Evolutionary conservation across 768 basidiomycete genomes (phyloP).

Genomic region (Tylopilus sp.): DNA sequence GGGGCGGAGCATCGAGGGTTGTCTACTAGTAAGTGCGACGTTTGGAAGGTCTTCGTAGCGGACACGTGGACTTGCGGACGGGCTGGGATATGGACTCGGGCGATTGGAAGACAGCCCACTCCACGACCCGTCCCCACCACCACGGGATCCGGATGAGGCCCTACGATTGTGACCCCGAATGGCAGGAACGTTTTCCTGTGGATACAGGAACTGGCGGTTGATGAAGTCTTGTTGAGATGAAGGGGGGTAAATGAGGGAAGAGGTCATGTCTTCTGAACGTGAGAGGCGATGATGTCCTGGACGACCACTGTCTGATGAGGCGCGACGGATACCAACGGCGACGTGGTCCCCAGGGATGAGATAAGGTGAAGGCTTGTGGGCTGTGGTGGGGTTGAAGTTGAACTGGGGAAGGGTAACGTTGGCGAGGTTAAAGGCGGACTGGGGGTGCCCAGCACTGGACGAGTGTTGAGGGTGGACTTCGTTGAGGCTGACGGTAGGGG

Average conservation of each 20-base stretch:
- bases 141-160: conserved; percentile 39
- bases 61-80: conserved; percentile 59
- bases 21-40: conserved; percentile 23
- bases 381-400: conserved; percentile 31
- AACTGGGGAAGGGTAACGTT: conserved; percentile 29
- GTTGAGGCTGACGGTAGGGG: conserved; percentile 27
- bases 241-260: conserved; percentile 30
- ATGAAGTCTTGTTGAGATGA: conserved; percentile 43
- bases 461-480: conserved; percentile 28
- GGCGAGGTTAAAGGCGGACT: conserved; percentile 27
- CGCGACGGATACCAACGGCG: conserved; percentile 42
- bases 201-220: conserved; percentile 41
- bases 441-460: conserved; percentile 23
- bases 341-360: conserved; percentile 31
- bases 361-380: conserved; percentile 35
- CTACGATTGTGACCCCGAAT: conserved; percentile 43
- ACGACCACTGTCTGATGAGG: conserved; percentile 44
- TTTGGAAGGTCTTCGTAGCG: conserved; percentile 49
- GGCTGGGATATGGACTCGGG: conserved; percentile 64
- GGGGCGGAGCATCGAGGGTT: conserved; percentile 23
- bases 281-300: conserved; percentile 48
- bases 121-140: conserved; percentile 29
- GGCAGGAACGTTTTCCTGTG: conserved; percentile 34
- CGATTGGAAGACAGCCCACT: conserved; percentile 38
- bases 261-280: conserved; percentile 60